Percentiles rank a stretch among this genome's conserved stretches.
These are phyloP conservation scores for Pseudonitzschia delicatissima DNA, from an alignment of 108 stramenopile species.

Conservation along the genomic window DNA sequence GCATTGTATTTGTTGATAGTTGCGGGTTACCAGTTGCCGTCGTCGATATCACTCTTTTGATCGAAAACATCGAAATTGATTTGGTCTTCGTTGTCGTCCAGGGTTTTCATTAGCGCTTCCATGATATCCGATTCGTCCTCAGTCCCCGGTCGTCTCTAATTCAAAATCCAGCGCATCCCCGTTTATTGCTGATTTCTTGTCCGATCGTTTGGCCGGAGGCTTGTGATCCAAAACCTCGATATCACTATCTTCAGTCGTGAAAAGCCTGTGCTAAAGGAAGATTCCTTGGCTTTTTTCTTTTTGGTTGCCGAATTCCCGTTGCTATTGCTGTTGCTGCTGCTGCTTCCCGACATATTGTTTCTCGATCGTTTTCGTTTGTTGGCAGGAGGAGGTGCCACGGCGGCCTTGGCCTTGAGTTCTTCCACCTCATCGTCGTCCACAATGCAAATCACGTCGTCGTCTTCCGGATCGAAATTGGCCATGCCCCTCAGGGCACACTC, in stretches of 20 bases:
- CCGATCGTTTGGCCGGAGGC: constrained; percentile 11
- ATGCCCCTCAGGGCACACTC: constrained; percentile 75
- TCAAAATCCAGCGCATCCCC: not conserved
- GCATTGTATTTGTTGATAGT: constrained; percentile 21
- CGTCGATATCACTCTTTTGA: not conserved
- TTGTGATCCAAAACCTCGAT: constrained; percentile 39
- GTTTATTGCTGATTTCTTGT: not conserved
- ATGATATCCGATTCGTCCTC: constrained; percentile 25
- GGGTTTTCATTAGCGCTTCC: constrained; percentile 18
- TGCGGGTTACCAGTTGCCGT: not conserved
- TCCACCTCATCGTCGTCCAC: constrained; percentile 66
- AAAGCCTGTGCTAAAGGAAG: not conserved
- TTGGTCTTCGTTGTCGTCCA: constrained; percentile 16
- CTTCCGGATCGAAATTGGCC: constrained; percentile 81
- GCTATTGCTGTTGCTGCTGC: not conserved
- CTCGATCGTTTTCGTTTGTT: constrained; percentile 4
- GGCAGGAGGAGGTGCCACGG: not conserved
- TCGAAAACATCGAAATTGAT: constrained; percentile 20
- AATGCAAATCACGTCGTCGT: constrained; percentile 84
- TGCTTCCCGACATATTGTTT: not conserved
- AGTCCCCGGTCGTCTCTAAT: not conserved
- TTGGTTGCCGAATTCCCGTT: not conserved
- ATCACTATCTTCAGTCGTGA: constrained; percentile 23
- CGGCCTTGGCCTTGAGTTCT: constrained; percentile 32
- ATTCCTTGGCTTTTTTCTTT: not conserved